Evolutionary conservation across 2,329 filamentous ascomycete species (phyloP).

Genomic region (Trichoderma endophyticum): DNA sequence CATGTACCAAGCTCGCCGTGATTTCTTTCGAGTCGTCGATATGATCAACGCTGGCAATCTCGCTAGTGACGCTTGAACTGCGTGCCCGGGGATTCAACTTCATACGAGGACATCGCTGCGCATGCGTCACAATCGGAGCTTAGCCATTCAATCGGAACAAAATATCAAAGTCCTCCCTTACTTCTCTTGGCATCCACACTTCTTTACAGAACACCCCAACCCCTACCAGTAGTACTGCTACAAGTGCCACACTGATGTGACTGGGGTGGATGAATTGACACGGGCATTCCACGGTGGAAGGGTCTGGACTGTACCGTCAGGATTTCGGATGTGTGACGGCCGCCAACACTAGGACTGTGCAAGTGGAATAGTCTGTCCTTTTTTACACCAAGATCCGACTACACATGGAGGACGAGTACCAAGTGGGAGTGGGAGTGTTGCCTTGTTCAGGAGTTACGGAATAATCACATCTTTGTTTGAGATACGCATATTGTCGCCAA

Average conservation of each 20-base stretch:
- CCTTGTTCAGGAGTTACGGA: background rate
- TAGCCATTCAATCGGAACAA: slow-evolving; percentile 14
- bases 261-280: background rate
- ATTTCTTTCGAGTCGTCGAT: background rate
- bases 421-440: background rate
- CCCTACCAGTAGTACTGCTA: background rate
- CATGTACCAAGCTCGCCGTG: background rate
- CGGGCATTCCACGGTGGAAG: slow-evolving; percentile 8
- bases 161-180: slow-evolving; percentile 2
- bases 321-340: background rate
- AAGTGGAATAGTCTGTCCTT: background rate
- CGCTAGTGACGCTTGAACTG: background rate
- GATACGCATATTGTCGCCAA: background rate
- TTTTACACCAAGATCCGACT: background rate
- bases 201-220: background rate
- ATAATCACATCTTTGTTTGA: background rate
- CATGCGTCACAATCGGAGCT: background rate
- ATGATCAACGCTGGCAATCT: background rate
- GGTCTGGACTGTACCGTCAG: slow-evolving; percentile 15
- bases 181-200: background rate
- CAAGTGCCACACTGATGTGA: slow-evolving; percentile 9
- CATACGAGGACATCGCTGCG: background rate
- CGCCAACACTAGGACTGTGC: background rate
- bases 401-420: background rate
- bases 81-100: background rate